Evolutionary conservation across 306 rosid species (phyloP).

Genomic region (Inga oerstediana): DNA sequence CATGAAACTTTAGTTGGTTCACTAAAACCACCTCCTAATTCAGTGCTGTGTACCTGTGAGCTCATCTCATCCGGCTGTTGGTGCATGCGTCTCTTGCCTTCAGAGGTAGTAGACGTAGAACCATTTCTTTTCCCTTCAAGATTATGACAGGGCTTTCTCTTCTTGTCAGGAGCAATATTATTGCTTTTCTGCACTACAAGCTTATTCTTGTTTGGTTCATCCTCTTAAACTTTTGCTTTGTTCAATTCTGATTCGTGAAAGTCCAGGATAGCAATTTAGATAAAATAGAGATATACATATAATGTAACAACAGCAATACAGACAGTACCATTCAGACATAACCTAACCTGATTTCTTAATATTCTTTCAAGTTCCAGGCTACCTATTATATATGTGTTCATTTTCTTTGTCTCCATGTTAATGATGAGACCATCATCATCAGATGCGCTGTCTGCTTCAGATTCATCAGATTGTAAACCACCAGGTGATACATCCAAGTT

Average conservation of each 20-base stretch:
- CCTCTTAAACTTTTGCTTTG: conserved; percentile 26
- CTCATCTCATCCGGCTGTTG: conserved; percentile 36
- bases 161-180: conserved; percentile 44
- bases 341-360: conserved; percentile 49
- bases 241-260: conserved; percentile 50
- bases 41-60: conserved; percentile 35
- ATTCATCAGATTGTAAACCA: conserved; percentile 37
- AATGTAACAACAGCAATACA: conserved; percentile 4
- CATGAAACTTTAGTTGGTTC: conserved; percentile 50
- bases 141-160: conserved; percentile 43
- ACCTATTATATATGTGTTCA: conserved; percentile 28
- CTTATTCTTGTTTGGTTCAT: conserved; percentile 35
- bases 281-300: conserved; percentile 16
- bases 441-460: conserved; percentile 47
- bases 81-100: conserved; percentile 30
- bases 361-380: conserved; percentile 44
- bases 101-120: conserved; percentile 33
- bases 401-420: conserved; percentile 53
- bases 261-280: conserved; percentile 29
- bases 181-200: conserved; percentile 35
- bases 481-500: conserved; percentile 32
- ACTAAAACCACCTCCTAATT: conserved; percentile 38
- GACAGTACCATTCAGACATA: conserved; percentile 11
- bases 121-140: conserved; percentile 34
- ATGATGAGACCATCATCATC: conserved; percentile 79